These are phyloP conservation scores for Gossypium gossypioides DNA, from an alignment of 441 rosid genomes.

Conservation along the genomic window DNA sequence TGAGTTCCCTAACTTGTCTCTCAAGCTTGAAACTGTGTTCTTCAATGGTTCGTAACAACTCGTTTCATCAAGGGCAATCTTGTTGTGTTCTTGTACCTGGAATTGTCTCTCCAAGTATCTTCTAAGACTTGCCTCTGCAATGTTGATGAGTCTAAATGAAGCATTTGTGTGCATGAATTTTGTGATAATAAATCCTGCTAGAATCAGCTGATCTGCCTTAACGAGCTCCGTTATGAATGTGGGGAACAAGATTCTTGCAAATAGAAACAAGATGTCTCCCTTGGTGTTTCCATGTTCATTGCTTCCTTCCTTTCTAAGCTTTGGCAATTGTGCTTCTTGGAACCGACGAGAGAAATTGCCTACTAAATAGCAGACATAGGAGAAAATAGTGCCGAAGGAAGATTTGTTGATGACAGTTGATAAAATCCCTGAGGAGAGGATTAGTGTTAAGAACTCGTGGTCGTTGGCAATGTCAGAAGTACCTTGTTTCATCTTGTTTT, in stretches of 20 bases:
- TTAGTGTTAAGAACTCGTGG: conserved; percentile 48
- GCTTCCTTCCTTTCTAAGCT: conserved; percentile 18
- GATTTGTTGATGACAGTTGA: conserved; percentile 41
- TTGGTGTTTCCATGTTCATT: conserved; percentile 8
- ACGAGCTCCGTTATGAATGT: conserved; percentile 62
- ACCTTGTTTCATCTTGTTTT: conserved; percentile 60
- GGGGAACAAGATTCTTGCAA: conserved; percentile 59
- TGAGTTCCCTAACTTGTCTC: conserved; percentile 32
- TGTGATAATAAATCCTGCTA: conserved; percentile 69
- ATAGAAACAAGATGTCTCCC: conserved; percentile 24
- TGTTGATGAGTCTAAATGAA: conserved; percentile 51
- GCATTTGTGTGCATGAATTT: conserved; percentile 78
- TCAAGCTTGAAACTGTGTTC: conserved; percentile 38
- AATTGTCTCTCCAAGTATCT: conserved; percentile 65
- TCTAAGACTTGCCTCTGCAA: conserved; percentile 32
- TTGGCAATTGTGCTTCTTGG: conserved; percentile 44
- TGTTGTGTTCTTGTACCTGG: conserved; percentile 25
- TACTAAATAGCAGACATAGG: conserved; percentile 59
- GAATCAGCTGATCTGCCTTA: conserved; percentile 57
- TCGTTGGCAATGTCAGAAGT: conserved; percentile 38
- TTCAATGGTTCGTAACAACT: conserved; percentile 28
- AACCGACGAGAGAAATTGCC: conserved; percentile 66
- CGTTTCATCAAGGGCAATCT: conserved; percentile 18
- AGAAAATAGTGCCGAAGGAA: conserved; percentile 41
- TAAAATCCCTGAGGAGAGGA: conserved; percentile 52